A percentile compares a stretch with the other conserved stretches of the same genome.
These are phyloP conservation scores for Silene latifolia DNA, from an alignment of 148 eudicot species.

Conservation along the genomic window DNA sequence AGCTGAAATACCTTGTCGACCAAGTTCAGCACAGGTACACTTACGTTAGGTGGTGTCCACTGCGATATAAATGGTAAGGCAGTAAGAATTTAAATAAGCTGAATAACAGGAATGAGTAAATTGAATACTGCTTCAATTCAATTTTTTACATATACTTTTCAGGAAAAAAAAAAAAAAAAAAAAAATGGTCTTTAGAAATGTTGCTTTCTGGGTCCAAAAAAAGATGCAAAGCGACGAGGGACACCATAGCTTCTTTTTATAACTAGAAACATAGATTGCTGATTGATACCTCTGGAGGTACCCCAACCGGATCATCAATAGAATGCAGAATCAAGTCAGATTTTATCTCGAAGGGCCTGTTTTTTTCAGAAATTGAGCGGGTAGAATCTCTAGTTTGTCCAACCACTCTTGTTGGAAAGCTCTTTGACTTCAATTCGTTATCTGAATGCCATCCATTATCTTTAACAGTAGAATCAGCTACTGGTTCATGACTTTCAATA, in stretches of 20 bases:
- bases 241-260: not conserved
- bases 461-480: conserved; percentile 33
- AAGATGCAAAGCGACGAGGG: not conserved
- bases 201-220: not conserved
- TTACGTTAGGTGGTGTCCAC: conserved; percentile 97
- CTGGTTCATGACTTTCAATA: conserved; percentile 40
- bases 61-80: conserved; percentile 36
- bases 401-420: conserved; percentile 51
- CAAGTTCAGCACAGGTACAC: conserved; percentile 79
- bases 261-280: not conserved
- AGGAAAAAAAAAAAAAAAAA: too few relatives aligned
- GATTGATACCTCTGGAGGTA: conserved; percentile 81
- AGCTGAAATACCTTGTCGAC: conserved; percentile 96
- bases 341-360: conserved; percentile 23
- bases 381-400: conserved; percentile 31
- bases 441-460: conserved; percentile 80
- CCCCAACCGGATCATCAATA: conserved; percentile 58
- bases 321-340: conserved; percentile 31
- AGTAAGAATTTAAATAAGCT: conserved; percentile 9
- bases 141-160: not conserved
- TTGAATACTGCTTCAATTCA: not conserved
- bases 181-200: not conserved
- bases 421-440: conserved; percentile 60
- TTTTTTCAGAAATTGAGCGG: conserved; percentile 38
- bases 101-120: not conserved